phyloP scores from a whole-genome alignment of 805 yeast species.

The Candida insectorum region DNA sequence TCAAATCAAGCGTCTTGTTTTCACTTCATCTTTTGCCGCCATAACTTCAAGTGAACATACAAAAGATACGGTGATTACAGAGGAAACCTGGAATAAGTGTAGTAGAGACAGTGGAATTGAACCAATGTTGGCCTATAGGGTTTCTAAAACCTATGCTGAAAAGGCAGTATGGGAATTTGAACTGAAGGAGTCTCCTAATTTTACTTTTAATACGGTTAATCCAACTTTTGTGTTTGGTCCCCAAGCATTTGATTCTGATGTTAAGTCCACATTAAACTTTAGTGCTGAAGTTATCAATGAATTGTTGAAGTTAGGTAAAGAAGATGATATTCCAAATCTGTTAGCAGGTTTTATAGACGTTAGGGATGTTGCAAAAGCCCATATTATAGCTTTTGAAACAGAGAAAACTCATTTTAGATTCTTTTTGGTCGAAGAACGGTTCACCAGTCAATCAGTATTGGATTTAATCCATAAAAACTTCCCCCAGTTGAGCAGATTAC shows the following conservation, averaged over 20 bases:
- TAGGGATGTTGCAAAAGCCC: slow-evolving; percentile 31
- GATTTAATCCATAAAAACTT: slow-evolving; percentile 27
- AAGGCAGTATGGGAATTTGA: slow-evolving; percentile 29
- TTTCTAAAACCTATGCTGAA: slow-evolving; percentile 36
- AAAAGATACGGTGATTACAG: slow-evolving; percentile 27
- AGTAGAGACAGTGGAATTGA: slow-evolving; percentile 34
- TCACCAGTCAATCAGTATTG: slow-evolving; percentile 28
- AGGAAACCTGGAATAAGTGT: slow-evolving; percentile 36
- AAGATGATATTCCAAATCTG: slow-evolving; percentile 16
- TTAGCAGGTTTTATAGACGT: slow-evolving; percentile 30
- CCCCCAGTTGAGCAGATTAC: slow-evolving; percentile 21
- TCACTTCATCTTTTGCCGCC: slow-evolving; percentile 55
- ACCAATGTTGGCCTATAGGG: slow-evolving; percentile 38
- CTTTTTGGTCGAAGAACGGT: slow-evolving; percentile 31
- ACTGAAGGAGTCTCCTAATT: slow-evolving; percentile 22
- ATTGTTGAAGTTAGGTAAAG: slow-evolving; percentile 22
- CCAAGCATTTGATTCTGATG: slow-evolving; percentile 35
- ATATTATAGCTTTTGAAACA: slow-evolving; percentile 28
- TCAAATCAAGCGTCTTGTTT: slow-evolving; percentile 45
- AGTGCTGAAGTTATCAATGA: slow-evolving; percentile 24
- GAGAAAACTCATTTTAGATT: slow-evolving; percentile 25
- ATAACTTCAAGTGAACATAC: slow-evolving; percentile 34
- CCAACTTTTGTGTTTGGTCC: slow-evolving; percentile 42
- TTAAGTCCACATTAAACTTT: slow-evolving; percentile 23
- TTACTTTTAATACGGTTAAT: slow-evolving; percentile 30